Evolutionary conservation across 345 rosid genomes (phyloP), one percentile per base, ranked within the genome.

Genomic region (Murraya paniculata): DNA sequence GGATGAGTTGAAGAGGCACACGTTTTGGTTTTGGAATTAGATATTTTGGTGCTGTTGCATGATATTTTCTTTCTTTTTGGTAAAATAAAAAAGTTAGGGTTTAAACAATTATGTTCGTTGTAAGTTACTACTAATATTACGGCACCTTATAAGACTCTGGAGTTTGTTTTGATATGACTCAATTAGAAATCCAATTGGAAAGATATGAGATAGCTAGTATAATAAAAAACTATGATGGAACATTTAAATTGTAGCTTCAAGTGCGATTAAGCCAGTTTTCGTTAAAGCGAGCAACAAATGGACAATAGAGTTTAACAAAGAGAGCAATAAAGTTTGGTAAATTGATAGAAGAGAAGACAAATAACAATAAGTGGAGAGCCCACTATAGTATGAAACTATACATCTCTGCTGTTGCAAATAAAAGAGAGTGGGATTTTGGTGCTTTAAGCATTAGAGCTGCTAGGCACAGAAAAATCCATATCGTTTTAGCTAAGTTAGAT

Each of bases 291-390:
- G 18, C 27, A 24, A 71, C 1, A 18, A 78, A 62, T 56, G 28
- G 61, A 64, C 11, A 16, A 45, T 33, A n/a, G 25, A 64, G 24
- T 31, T n/a, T 5, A 31, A 48, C 45, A 50, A 8, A 27, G 28
- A 25, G 45, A 22, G 38, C 66, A 38, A 53, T 18, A 53, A 53
- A 19, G 57, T 53, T 53, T 41, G 57, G 4, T 7, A 6, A 25
- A 71, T 31, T 19, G 41, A 64, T 64, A 7, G 21, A 64, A 64
- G 21, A 73, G 35, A 41, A 79, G 66, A 66, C n/a, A 79, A 30
- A 79, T 64, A 16, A 50, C 35, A 65, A 53, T 19, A 18, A 65
- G 78, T 75, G 78, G 78, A 75, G 62, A 75, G 72, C 33, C 71
- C 78, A 75, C 78, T 53, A 11, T 45, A 14, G 50, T 13, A 13